Evolutionary conservation across 2,329 filamentous ascomycete genomes (phyloP), one percentile per base, ranked within the genome.

Genomic region (Cladosporium phlei): DNA sequence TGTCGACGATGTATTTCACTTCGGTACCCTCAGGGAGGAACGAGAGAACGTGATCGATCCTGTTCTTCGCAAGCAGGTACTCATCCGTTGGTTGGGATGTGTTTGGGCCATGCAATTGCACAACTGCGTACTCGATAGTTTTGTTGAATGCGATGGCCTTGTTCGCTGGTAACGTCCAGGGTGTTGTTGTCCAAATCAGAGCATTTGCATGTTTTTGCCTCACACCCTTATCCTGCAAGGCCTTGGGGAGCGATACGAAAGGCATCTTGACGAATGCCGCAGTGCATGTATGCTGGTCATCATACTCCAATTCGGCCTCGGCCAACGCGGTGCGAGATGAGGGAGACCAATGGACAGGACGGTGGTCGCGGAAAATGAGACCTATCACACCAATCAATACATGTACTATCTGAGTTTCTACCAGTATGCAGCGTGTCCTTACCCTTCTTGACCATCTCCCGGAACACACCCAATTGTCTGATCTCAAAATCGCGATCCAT

Each of bases 151-250:
- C 90, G 63, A 98, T 89, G 0, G 88, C 90, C 61, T 81, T 82
- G 64, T 98, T 98, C 2, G 91, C 90, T 0, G 93, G 91, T 4
- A 98, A 72, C 0, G 93, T 98, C 93, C 93, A 98, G 0, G 93
- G 93, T 1, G 93, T 98, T 0, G 93, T 98, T 2, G 93, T 98
- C 93, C 93, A 98, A 42, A 97, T 87, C n/a, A 93, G 77, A n/a
- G 86, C 88, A 63, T 77, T 85, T 9, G 96, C 61, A 4, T 73
- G 69, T 3, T 74, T 73, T 5, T 66, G 55, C 17, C 78, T 63
- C 3, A 73, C 56, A 20, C 61, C 54, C 2, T 64, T 55, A 1
- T 52, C 40, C 20, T 52, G 45, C 7, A 83, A 55, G 19, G 67
- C 60, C 6, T 68, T 60, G 0, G 75, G 70, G 10, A 80, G 47